A percentile compares a stretch with the other conserved stretches of the same genome.
Conservation (phyloP, 768 basidiomycete genomes). For the Trametes cingulata region DNA sequence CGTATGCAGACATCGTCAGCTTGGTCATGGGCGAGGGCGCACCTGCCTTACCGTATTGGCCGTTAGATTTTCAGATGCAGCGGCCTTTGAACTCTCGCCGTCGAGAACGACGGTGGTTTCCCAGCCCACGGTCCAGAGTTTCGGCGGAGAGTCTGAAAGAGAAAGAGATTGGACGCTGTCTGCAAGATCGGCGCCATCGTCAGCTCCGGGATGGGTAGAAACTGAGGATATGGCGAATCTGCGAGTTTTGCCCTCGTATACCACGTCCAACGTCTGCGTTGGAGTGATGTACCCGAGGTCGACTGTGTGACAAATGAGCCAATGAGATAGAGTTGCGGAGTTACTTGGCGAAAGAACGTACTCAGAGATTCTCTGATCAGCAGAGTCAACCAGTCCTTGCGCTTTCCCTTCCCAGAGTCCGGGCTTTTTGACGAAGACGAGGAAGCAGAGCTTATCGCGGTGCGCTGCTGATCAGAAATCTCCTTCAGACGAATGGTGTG, state of each 20-base stretch:
- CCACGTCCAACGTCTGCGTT: constrained; percentile 60
- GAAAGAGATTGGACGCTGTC: constrained; percentile 44
- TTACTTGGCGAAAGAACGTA: constrained; percentile 35
- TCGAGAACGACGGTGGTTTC: constrained; percentile 56
- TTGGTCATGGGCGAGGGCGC: background rate
- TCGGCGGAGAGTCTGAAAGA: constrained; percentile 36
- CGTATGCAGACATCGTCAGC: background rate
- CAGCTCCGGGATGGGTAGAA: constrained; percentile 28
- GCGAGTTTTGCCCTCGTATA: constrained; percentile 61
- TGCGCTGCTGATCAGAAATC: constrained; percentile 27
- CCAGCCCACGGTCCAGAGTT: constrained; percentile 69
- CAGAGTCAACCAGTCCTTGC: constrained; percentile 67
- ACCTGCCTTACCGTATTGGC: constrained; percentile 15
- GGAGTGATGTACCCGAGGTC: constrained; percentile 68
- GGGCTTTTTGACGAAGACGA: constrained; percentile 1
- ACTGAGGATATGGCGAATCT: constrained; percentile 58
- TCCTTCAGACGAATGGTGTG: constrained; percentile 55
- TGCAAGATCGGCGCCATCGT: constrained; percentile 13
- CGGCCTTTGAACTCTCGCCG: constrained; percentile 29
- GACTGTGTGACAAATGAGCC: constrained; percentile 43
- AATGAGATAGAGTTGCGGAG: background rate
- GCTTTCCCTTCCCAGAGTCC: constrained; percentile 35
- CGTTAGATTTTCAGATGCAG: constrained; percentile 15
- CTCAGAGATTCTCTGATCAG: constrained; percentile 69
- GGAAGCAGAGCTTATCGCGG: constrained; percentile 1